These are phyloP conservation scores for Lentinus brumalis DNA, from an alignment of 768 basidiomycete species.

Conservation along the genomic window DNA sequence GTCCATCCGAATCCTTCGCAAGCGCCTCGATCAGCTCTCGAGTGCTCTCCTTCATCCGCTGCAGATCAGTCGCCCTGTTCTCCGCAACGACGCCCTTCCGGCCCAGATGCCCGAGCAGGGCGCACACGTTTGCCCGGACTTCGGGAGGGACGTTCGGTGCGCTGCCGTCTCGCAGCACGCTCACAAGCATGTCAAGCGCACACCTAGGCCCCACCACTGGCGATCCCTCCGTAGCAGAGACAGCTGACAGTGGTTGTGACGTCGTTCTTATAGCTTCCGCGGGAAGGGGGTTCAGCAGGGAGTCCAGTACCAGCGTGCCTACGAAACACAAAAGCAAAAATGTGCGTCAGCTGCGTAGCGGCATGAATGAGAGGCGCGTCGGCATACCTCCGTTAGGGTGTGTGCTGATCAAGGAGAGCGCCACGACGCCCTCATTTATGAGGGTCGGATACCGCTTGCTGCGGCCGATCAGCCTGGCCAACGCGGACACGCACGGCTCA, in stretches of 20 bases:
- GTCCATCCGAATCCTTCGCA: conserved; percentile 29
- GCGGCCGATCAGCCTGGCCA: conserved; percentile 72
- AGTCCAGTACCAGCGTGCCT: conserved; percentile 67
- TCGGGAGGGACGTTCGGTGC: conserved; percentile 64
- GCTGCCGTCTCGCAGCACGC: conserved; percentile 54
- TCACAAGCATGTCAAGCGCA: conserved; percentile 69
- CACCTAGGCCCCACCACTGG: conserved; percentile 54
- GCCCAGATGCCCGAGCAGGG: conserved; percentile 66
- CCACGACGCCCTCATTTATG: conserved; percentile 87
- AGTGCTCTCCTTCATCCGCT: conserved; percentile 51
- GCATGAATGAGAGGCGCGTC: conserved; percentile 9
- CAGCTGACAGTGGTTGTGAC: conserved; percentile 29
- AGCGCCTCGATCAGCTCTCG: conserved; percentile 53
- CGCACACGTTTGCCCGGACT: conserved; percentile 75
- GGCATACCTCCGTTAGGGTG: conserved; percentile 64
- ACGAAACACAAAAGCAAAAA: conserved; percentile 14
- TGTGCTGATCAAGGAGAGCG: conserved; percentile 74
- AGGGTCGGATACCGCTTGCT: conserved; percentile 83
- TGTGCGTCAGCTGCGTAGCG: not conserved
- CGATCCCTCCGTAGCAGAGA: conserved; percentile 38
- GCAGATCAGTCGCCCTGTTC: conserved; percentile 35
- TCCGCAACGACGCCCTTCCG: conserved; percentile 52
- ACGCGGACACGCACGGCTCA: conserved; percentile 55
- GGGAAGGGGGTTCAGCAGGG: conserved; percentile 54
- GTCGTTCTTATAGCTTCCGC: conserved; percentile 35